These are phyloP conservation scores for Solanum habrochaites DNA, from an alignment of 257 asterid species.

Conservation along the genomic window DNA sequence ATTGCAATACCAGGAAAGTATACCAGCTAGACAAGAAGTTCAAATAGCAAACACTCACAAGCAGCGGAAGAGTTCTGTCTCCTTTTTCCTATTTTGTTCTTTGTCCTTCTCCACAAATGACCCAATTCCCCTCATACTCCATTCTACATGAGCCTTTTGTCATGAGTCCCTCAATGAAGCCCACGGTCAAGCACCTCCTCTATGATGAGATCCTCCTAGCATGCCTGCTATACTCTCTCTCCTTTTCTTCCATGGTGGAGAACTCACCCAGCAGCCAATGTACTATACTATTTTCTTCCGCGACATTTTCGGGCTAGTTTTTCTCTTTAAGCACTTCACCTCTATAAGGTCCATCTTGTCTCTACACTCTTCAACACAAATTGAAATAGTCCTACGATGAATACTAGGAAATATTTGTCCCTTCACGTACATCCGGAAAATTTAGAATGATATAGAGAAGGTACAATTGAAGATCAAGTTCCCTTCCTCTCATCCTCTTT, in stretches of 20 bases:
- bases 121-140: neutral
- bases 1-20: neutral
- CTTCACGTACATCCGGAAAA: neutral
- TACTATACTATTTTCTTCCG: neutral
- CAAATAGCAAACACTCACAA: neutral
- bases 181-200: neutral
- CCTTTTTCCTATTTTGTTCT: neutral
- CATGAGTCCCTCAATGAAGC: neutral
- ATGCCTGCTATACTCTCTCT: neutral
- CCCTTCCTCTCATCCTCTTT: neutral
- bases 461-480: neutral
- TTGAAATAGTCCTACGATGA: neutral
- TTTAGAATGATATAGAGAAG: neutral
- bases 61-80: neutral
- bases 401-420: neutral
- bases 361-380: neutral
- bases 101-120: neutral
- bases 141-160: neutral
- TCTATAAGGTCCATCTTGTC: neutral
- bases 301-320: neutral
- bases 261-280: neutral
- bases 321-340: neutral
- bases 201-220: neutral
- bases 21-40: neutral
- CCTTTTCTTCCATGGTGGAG: neutral